These are phyloP conservation scores for Claviceps maximensis DNA, from an alignment of 2,329 filamentous ascomycete genomes.

Conservation along the genomic window DNA sequence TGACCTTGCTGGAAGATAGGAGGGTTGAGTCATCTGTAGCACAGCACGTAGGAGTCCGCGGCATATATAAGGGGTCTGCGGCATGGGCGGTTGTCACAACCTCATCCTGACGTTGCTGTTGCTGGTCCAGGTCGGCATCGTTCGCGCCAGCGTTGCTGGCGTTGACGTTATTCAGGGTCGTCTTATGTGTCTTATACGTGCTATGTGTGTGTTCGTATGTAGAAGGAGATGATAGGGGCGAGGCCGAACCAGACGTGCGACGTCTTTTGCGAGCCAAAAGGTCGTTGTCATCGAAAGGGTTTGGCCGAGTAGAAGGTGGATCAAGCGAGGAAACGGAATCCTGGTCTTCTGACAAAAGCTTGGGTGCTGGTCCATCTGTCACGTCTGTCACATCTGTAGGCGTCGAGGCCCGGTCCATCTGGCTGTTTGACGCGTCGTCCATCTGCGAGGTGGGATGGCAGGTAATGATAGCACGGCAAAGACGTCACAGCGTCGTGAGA, in stretches of 20 bases:
- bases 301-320: constrained; percentile 47
- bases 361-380: constrained; percentile 24
- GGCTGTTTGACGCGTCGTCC: constrained; percentile 11
- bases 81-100: not conserved
- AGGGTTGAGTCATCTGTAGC: constrained; percentile 19
- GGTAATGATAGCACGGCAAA: constrained; percentile 21
- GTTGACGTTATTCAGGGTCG: constrained; percentile 3
- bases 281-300: constrained; percentile 50
- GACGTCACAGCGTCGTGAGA: constrained; percentile 38
- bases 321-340: constrained; percentile 35
- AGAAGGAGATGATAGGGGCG: constrained; percentile 36
- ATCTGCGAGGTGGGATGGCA: constrained; percentile 2
- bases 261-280: constrained; percentile 46
- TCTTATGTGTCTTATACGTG: not conserved
- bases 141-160: constrained; percentile 15
- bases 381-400: constrained; percentile 24
- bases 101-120: constrained; percentile 9
- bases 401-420: constrained; percentile 40
- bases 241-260: constrained; percentile 43
- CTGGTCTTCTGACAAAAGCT: constrained; percentile 31
- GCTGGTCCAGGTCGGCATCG: constrained; percentile 25
- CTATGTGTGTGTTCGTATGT: not conserved
- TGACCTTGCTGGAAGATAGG: constrained; percentile 43
- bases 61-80: constrained; percentile 18
- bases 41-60: constrained; percentile 17